Base-by-base conservation (phyloP, 345 rosid species). In the Lenwebbia sp. region DNA sequence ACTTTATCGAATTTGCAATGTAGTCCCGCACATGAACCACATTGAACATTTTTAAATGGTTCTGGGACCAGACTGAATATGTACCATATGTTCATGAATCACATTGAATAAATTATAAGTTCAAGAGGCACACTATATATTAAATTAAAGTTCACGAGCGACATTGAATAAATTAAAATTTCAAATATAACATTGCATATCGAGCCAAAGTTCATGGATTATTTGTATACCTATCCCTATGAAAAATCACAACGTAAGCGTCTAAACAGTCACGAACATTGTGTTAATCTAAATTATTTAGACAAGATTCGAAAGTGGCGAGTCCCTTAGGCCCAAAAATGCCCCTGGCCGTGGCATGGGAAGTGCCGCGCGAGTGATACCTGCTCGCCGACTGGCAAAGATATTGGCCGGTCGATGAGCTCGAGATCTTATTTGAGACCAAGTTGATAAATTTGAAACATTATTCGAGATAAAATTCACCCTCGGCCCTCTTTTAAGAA, bases 261-360 rank as follows among this genome's bases (percentile, higher is more conserved):
- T 58, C 33, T n/a, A 58, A 15, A n/a, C 0, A 60, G 21, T 28
- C 2, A 0, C 37, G 15, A 60, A 28, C 74, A 6, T 60, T 28
- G 74, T 6, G 10, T 7, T 28, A 50, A 50, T 50, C 0, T 50
- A 5, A 23, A 44, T 10, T 23, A 44, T 44, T 0, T 5, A 81
- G 17, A 13, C 3, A 49, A 47, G 22, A 70, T 37, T 33, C 25
- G 13, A 0, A 19, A 1, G 1, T 0, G 47, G 47, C 26, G 10
- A 4, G 81, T 9, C 47, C 25, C 47, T 70, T 10, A 9, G 81
- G 47, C 78, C 25, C 41, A 6, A 37, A 19, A 33, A 33, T 0
- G 25, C 47, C 44, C 76, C 3, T 1, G 47, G 25, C 47, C 47
- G 12, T 19, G 13, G 13, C 26, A 7, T 19, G 26, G 1, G 12